Base-by-base conservation (phyloP, 495 filamentous ascomycete species). In the Daldinia grandis region DNA sequence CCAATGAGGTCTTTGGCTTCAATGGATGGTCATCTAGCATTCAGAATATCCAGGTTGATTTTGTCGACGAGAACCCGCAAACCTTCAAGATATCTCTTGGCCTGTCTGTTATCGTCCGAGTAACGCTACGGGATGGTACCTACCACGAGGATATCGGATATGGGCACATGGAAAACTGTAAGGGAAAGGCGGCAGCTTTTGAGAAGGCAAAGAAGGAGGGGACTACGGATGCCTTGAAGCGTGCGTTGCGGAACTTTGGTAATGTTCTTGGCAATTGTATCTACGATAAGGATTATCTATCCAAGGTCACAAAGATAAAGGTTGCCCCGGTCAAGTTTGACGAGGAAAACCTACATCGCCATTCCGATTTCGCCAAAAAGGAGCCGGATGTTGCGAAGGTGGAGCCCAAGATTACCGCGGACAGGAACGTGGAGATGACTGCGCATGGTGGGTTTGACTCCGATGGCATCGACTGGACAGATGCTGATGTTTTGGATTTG, bases 161-260 rank as follows among this genome's bases (percentile, higher is more conserved):
- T 71, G 95, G 96, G 3, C 89, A 94, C 66, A 96, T 95, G 58
- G 95, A 98, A 77, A 99, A 98, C 70, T 92, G 89, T 79, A 97
- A 96, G 79, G 90, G 91, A 27, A 98, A 98, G 81, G 95, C 93
- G 0, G 88, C 92, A 6, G 95, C 93, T 2, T 98, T 97, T 73
- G 95, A 98, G 78, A 98, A 98, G 78, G 93, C 95, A 1, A 98
- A 98, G 81, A 99, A 99, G 76, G 94, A 98, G 81, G 96, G 92
- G 5, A 97, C 93, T 19, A 98, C 95, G 21, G 95, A 99, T 83
- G 94, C 87, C 0, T 79, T 98, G 68, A 99, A 99, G 80, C 87
- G 95, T 62, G 87, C 96, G 9, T 78, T 99, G 68, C 87, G 94
- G 27, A 97, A 90, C 64, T 99, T 99, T 80, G 95, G 95, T 47